Percentiles rank a stretch among this genome's conserved stretches.
Conservation (phyloP, 306 rosid species). For the Potentilla sterilis region DNA sequence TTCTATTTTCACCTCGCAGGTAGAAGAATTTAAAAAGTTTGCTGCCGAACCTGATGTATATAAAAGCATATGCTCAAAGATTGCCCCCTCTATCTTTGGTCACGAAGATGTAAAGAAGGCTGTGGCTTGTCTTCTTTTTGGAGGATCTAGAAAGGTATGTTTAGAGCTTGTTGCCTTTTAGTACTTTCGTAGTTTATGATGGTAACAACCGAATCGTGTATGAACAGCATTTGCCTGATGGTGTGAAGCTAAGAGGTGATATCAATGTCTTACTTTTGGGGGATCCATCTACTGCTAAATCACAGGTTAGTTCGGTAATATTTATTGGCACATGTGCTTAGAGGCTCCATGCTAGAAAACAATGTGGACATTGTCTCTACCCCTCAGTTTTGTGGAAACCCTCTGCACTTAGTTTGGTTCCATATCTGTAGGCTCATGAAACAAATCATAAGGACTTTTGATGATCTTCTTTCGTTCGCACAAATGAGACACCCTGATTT, state of each 20-base stretch:
- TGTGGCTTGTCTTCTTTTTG: constrained; percentile 88
- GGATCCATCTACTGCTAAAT: constrained; percentile 98
- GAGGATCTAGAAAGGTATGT: constrained; percentile 93
- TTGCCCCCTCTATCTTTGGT: constrained; percentile 97
- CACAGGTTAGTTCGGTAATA: constrained; percentile 57
- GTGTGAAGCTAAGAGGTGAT: constrained; percentile 96
- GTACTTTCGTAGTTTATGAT: constrained; percentile 9
- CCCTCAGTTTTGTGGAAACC: neutral
- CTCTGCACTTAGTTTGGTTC: constrained; percentile 11
- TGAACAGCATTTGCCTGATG: constrained; percentile 86
- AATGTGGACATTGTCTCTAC: constrained; percentile 11
- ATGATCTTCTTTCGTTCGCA: constrained; percentile 13
- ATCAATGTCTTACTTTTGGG: constrained; percentile 94
- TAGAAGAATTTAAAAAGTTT: constrained; percentile 90
- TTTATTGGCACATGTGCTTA: neutral
- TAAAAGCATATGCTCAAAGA: constrained; percentile 76
- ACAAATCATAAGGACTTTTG: neutral
- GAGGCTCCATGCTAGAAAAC: constrained; percentile 4
- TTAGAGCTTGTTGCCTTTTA: neutral
- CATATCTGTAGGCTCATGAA: constrained; percentile 17
- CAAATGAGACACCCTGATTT: constrained; percentile 27
- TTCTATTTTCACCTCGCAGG: constrained; percentile 42
- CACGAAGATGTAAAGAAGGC: constrained; percentile 92
- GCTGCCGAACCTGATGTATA: constrained; percentile 81
- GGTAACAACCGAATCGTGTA: constrained; percentile 25